Percentiles rank a stretch among this genome's conserved stretches.
Evolutionary conservation across 495 filamentous ascomycete species (phyloP).

Genomic region (Aspergillus sparsus): DNA sequence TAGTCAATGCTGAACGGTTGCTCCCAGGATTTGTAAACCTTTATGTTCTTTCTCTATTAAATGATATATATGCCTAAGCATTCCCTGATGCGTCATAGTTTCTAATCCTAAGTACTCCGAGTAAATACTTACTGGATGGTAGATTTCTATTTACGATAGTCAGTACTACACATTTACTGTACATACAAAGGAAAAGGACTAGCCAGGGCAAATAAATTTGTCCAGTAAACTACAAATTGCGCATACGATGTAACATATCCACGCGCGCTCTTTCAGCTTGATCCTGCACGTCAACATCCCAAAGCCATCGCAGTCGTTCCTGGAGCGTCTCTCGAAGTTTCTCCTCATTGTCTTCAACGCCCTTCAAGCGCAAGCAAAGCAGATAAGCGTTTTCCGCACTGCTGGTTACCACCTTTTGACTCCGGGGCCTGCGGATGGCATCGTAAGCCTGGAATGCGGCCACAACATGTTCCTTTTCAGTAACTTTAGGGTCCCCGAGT

Average conservation of each 20-base stretch:
- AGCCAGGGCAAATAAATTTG: no score
- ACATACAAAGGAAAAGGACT: no score
- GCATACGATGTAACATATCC: conserved; percentile 7
- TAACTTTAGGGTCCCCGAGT: conserved; percentile 42
- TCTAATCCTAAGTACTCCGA: no score
- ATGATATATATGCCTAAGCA: no score
- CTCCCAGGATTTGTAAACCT: no score
- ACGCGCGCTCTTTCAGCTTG: conserved; percentile 31
- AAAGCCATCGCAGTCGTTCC: conserved; percentile 53
- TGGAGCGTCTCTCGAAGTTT: conserved; percentile 45
- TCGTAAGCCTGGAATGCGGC: conserved; percentile 66
- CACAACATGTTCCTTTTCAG: conserved; percentile 22
- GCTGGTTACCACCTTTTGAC: conserved; percentile 49
- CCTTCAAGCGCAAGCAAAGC: conserved; percentile 45
- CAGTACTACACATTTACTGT: no score
- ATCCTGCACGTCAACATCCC: conserved; percentile 40
- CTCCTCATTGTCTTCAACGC: conserved; percentile 44
- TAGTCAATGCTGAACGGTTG: no score
- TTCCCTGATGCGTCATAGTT: no score
- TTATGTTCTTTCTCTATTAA: no score
- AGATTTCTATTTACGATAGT: no score
- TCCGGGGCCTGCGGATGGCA: conserved; percentile 54
- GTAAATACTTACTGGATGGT: no score
- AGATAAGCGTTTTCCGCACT: conserved; percentile 49
- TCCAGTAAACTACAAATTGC: no score